Evolutionary conservation across 257 asterid genomes (phyloP), one percentile per base, ranked within the genome.

Genomic region (Solanum lycopersicoides): DNA sequence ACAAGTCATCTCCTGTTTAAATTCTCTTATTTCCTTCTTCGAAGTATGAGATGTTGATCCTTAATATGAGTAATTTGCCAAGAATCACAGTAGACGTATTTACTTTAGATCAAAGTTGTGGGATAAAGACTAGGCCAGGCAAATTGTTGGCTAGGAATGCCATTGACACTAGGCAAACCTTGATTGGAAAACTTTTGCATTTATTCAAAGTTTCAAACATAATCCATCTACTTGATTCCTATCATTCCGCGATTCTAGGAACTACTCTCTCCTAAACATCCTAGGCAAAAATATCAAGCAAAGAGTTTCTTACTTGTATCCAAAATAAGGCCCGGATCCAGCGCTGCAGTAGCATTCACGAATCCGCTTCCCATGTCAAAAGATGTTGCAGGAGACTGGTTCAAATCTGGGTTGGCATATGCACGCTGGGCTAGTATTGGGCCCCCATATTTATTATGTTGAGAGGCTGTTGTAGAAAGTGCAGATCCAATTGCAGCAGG

Each of bases 301-400:
- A 25, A 63, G 69, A 73, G 84, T 7, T 84, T 89, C 98, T 90
- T 94, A 97, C 99, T 92, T n/a, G 94, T 88, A 87, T 97, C 93
- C 66, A 97, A 92, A 88, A 95, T 91, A 88, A 97, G 98, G 34
- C 99, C 99, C 4, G 99, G 99, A 87, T 95, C 98, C 84, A 95
- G 89, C 16, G 99, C 97, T 28, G 95, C 95, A 30, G 99, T 97
- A 84, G 98, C 98, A 92, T 95, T 97, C 47, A 95, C 98, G 63
- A 95, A 97, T 72, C 99, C 99, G 80, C 96, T 95, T 87, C 99
- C 99, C 99, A 97, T 95, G 87, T 97, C 99, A 83, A 97, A 97
- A 71, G 99, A 95, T 79, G 99, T 96, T 45, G 99, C 99, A 11
- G 99, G 99, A 87, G 99, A 95, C 85, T 93, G 98, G 92, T 93